Evolutionary conservation across 2,329 filamentous ascomycete genomes (phyloP).

Genomic region (Claviceps sorghi): DNA sequence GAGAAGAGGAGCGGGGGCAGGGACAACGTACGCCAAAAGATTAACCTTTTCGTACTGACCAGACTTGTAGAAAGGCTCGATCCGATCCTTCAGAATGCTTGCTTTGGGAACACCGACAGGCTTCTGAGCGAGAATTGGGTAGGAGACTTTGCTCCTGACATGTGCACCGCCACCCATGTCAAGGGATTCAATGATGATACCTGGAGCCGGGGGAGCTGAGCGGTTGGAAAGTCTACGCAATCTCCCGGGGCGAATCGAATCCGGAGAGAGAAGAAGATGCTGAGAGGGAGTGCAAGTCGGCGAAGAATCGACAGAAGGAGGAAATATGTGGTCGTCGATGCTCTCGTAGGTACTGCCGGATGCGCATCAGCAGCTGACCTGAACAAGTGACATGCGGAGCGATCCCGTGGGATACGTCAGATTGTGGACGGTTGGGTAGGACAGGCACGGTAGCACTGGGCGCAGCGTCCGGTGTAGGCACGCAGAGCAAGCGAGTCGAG

Average conservation of each 20-base stretch:
- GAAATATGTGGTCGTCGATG: slow-evolving; percentile 12
- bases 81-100: slow-evolving; percentile 70
- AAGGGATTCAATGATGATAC: slow-evolving; percentile 15
- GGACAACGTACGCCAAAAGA: slow-evolving; percentile 46
- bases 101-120: slow-evolving; percentile 67
- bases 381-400: slow-evolving; percentile 2
- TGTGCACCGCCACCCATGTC: slow-evolving; percentile 38
- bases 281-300: slow-evolving; percentile 11
- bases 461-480: background rate
- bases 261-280: slow-evolving; percentile 7
- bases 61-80: slow-evolving; percentile 62
- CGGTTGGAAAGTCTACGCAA: slow-evolving; percentile 20
- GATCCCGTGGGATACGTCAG: background rate
- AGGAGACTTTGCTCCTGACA: slow-evolving; percentile 31
- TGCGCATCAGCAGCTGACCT: slow-evolving; percentile 11
- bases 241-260: slow-evolving; percentile 11
- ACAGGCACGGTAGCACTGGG: slow-evolving; percentile 1
- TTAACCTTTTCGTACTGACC: slow-evolving; percentile 70
- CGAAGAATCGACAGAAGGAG: slow-evolving; percentile 12
- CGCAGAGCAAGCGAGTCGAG: background rate
- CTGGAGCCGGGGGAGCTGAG: slow-evolving; percentile 22
- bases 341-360: slow-evolving; percentile 11
- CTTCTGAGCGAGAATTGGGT: slow-evolving; percentile 34
- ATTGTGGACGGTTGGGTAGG: background rate
- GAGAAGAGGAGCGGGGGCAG: background rate